Evolutionary conservation across 306 rosid species (phyloP).

Genomic region (Dryas alaskensis): DNA sequence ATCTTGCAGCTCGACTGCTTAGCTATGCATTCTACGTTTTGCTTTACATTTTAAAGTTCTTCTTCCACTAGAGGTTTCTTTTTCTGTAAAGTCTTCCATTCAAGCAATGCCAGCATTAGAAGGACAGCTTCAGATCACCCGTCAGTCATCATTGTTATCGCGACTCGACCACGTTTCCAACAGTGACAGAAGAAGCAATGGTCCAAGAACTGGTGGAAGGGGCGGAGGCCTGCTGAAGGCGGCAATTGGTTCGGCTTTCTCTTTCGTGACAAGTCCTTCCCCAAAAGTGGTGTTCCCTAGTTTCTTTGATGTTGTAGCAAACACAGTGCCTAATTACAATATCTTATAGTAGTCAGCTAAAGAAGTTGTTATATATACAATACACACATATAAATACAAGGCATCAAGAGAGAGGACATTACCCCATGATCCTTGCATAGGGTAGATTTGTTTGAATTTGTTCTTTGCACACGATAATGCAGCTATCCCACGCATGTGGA

Average conservation of each 20-base stretch:
- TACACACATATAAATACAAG: neutral
- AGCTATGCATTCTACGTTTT: conserved; percentile 28
- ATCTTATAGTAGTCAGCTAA: neutral
- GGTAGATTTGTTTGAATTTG: conserved; percentile 40
- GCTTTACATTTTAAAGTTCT: conserved; percentile 29
- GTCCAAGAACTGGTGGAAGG: conserved; percentile 63
- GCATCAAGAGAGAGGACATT: conserved; percentile 13
- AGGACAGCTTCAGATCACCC: conserved; percentile 26
- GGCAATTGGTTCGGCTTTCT: conserved; percentile 50
- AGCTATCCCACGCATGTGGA: conserved; percentile 38
- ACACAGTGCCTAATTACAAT: conserved; percentile 42
- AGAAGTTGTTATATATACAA: neutral
- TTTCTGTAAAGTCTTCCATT: neutral
- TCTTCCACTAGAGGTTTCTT: conserved; percentile 36
- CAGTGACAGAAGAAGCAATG: conserved; percentile 51
- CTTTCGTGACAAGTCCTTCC: conserved; percentile 39
- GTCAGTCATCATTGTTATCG: conserved; percentile 38
- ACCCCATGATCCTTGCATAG: conserved; percentile 48
- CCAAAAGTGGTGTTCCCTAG: conserved; percentile 30
- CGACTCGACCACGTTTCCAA: conserved; percentile 42
- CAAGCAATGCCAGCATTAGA: neutral
- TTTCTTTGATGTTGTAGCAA: conserved; percentile 41
- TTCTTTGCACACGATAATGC: conserved; percentile 29
- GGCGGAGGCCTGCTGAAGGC: conserved; percentile 64
- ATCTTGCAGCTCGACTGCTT: conserved; percentile 21